Base-by-base conservation (phyloP, 1,139 yeast species). In the Suhomyces choctaworum region DNA sequence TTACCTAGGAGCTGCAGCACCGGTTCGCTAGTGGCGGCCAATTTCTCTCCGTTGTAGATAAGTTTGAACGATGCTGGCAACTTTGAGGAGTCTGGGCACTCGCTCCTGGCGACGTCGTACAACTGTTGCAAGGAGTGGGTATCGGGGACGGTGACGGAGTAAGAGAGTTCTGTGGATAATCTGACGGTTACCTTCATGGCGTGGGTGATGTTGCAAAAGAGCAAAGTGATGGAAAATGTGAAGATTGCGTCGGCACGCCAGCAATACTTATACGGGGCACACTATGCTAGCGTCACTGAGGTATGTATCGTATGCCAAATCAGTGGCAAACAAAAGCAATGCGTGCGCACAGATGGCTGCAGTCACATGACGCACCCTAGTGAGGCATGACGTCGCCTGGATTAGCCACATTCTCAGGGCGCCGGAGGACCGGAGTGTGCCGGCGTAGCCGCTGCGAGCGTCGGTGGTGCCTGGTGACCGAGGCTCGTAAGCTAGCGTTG, bases 111-210 rank as follows among this genome's bases (percentile, higher is more conserved):
- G 7, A 75, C 63, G 31, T 60, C 60, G 35, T 67, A 64, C 40
- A 76, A 63, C 41, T 76, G 77, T 21, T 64, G 72, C 19, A 73
- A 77, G 1, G 78, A 71, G 31, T 76, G 60, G 50, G 70, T 67
- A 39, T 71, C 72, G 9, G 77, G 72, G n/a, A 76, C 58, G 14
- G 74, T 66, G 37, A 76, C 63, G 24, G 66, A 48, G 49, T 59
- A 64, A 7, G 72, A 61, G 8, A 53, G 45, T 40, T 69, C 74
- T 16, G 76, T 70, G 16, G 73, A 58, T 47, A 69, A 54, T 58
- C 73, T 61, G 47, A 70, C 58, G 22, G 66, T 66, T 32, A 68
- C 63, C 47, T 61, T 66, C 75, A 70, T 69, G 31, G 26, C 11
- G n/a, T n/a, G n/a, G n/a, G n/a, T n/a, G n/a, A n/a, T n/a, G n/a